Evolutionary conservation across 2,329 filamentous ascomycete genomes (phyloP).

Genomic region (Metarhizium robertsii): DNA sequence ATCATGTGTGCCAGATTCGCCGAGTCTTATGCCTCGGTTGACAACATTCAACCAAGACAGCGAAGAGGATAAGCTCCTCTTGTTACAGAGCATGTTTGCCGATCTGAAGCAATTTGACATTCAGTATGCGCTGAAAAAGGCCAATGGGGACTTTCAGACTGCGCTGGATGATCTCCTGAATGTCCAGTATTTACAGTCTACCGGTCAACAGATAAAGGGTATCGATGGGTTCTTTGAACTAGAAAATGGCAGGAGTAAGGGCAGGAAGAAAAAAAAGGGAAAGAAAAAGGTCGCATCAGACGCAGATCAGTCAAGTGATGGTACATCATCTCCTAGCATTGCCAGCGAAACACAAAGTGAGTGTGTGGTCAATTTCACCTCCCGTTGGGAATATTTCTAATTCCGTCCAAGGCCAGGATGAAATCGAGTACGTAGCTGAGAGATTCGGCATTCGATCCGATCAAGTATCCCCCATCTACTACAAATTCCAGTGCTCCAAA

Average conservation of each 20-base stretch:
- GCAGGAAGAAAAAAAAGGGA: slow-evolving; percentile 21
- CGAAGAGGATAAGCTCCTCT: slow-evolving; percentile 50
- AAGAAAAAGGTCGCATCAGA: slow-evolving; percentile 15
- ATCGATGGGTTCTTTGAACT: slow-evolving; percentile 71
- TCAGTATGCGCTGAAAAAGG: slow-evolving; percentile 56
- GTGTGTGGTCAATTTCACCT: neutral
- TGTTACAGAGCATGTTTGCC: slow-evolving; percentile 64
- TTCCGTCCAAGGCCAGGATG: slow-evolving; percentile 21
- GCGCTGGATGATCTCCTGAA: slow-evolving; percentile 77
- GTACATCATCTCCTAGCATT: slow-evolving; percentile 9
- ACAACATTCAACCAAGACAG: slow-evolving; percentile 31
- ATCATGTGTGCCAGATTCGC: slow-evolving; percentile 13
- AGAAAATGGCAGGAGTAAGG: slow-evolving; percentile 18
- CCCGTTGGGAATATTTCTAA: neutral
- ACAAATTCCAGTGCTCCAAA: slow-evolving; percentile 26
- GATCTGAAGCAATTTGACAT: slow-evolving; percentile 58
- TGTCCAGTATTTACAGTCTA: slow-evolving; percentile 65
- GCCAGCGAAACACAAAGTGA: neutral
- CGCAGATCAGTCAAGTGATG: slow-evolving; percentile 10
- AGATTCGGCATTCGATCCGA: slow-evolving; percentile 30
- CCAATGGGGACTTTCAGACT: slow-evolving; percentile 53
- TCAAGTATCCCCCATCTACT: slow-evolving; percentile 32
- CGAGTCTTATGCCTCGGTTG: slow-evolving; percentile 17
- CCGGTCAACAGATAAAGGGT: slow-evolving; percentile 55
- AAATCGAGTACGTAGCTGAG: slow-evolving; percentile 35